Percentiles rank a stretch among this genome's conserved stretches.
phyloP scores from a whole-genome alignment of 2,329 filamentous ascomycete species.

The Scytalidium lignicola region DNA sequence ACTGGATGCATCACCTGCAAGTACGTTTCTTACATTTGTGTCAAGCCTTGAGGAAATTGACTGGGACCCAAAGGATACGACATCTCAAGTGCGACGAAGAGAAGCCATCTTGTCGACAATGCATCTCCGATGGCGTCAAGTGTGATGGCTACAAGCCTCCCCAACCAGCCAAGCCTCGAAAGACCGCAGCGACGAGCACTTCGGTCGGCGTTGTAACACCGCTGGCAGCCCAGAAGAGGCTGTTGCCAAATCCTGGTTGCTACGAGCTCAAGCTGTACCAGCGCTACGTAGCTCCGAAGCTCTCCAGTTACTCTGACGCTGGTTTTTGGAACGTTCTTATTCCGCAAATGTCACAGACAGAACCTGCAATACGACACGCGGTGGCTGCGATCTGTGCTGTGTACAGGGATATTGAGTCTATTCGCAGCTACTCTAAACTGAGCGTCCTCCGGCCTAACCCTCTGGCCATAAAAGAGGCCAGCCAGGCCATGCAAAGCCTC shows the following conservation, averaged over 20 bases:
- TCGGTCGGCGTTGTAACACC: neutral
- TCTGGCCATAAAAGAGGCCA: slow-evolving; percentile 5
- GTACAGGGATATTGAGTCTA: too few species aligned
- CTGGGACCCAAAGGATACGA: slow-evolving; percentile 9
- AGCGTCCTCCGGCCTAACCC: slow-evolving; percentile 11
- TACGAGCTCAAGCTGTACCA: slow-evolving; percentile 1
- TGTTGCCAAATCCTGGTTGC: slow-evolving; percentile 3
- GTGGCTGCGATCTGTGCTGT: slow-evolving; percentile 5
- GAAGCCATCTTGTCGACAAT: slow-evolving; percentile 14
- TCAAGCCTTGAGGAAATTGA: neutral
- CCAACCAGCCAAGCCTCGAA: neutral
- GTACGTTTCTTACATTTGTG: slow-evolving; percentile 3
- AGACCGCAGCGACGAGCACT: neutral
- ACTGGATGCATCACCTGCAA: slow-evolving; percentile 11
- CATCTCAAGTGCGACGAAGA: slow-evolving; percentile 20
- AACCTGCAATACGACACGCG: slow-evolving; percentile 13
- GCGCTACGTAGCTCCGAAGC: slow-evolving; percentile 12
- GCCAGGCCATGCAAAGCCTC: neutral
- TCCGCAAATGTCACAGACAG: slow-evolving; percentile 11
- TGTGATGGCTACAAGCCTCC: slow-evolving; percentile 17
- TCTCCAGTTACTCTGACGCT: slow-evolving; percentile 7
- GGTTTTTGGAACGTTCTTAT: slow-evolving; percentile 14
- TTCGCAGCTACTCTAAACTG: neutral
- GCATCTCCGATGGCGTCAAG: slow-evolving; percentile 9
- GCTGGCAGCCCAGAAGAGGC: neutral